Evolutionary conservation across 2,329 filamentous ascomycete species (phyloP).

Genomic region (Penicillium freii): DNA sequence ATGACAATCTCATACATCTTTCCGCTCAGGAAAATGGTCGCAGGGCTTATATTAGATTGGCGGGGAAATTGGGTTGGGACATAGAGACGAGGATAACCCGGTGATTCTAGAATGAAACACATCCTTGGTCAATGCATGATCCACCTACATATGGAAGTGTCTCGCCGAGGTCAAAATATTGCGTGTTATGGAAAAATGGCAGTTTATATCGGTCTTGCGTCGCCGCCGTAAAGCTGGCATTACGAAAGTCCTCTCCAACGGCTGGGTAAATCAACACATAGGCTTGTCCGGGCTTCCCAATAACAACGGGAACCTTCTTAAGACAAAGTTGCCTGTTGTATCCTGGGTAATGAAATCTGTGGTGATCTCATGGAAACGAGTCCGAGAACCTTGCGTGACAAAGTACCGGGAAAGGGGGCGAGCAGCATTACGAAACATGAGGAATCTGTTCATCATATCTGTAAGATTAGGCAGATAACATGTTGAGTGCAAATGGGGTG

Average conservation of each 20-base stretch:
- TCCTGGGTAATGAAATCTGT: constrained; percentile 23
- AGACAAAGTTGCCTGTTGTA: constrained; percentile 17
- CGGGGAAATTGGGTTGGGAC: constrained; percentile 11
- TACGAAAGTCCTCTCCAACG: constrained; percentile 23
- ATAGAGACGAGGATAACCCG: constrained; percentile 27
- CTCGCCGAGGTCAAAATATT: constrained; percentile 28
- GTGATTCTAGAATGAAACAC: constrained; percentile 15
- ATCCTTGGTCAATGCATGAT: neutral
- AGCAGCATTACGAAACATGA: constrained; percentile 18
- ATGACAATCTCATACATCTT: too few relatives aligned
- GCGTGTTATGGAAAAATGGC: constrained; percentile 28
- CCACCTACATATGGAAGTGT: neutral
- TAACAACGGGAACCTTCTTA: constrained; percentile 15
- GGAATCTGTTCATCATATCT: neutral
- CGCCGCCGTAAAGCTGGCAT: constrained; percentile 17
- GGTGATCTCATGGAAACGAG: constrained; percentile 26
- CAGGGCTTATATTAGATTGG: too few relatives aligned
- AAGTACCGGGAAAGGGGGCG: constrained; percentile 6
- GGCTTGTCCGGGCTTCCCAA: constrained; percentile 1
- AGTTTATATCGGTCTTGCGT: constrained; percentile 24
- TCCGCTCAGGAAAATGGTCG: too few relatives aligned
- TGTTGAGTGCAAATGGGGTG: neutral
- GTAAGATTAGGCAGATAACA: neutral
- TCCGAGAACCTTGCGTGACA: neutral
- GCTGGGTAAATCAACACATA: constrained; percentile 20